phyloP scores from a whole-genome alignment of 345 rosid genomes.

The Odontarrhena argentea region DNA sequence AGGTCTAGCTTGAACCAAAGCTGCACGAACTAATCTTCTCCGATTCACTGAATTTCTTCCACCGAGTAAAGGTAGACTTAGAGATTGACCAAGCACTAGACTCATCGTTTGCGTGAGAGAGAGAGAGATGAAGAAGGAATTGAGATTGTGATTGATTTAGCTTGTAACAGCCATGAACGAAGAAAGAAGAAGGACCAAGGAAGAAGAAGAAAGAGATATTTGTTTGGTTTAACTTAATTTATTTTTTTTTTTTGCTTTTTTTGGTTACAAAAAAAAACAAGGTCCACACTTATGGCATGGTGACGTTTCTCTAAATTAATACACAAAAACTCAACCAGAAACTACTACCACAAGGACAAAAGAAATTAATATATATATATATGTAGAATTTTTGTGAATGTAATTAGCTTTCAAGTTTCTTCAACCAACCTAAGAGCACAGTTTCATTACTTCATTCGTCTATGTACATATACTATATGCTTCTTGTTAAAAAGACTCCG shows the following conservation, averaged over 20 bases:
- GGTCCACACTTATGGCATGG: slow-evolving; percentile 43
- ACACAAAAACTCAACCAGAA: neutral
- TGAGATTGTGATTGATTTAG: slow-evolving; percentile 15
- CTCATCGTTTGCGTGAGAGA: slow-evolving; percentile 34
- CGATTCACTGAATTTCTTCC: slow-evolving; percentile 12
- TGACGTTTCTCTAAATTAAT: slow-evolving; percentile 32
- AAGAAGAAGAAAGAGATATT: slow-evolving; percentile 14
- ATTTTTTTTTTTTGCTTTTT: no score
- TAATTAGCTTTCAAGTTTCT: neutral
- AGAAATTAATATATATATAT: neutral
- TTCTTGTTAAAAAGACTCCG: neutral
- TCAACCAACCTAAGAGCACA: no score
- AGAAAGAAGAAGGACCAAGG: slow-evolving; percentile 7
- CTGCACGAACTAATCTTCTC: slow-evolving; percentile 41
- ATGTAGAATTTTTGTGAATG: neutral
- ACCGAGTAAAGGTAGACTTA: slow-evolving; percentile 27
- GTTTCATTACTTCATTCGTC: slow-evolving; percentile 1
- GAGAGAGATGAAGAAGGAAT: neutral
- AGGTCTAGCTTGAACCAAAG: slow-evolving; percentile 48
- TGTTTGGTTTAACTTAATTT: slow-evolving; percentile 10
- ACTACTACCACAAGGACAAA: neutral
- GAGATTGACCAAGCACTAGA: slow-evolving; percentile 35
- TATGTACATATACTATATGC: slow-evolving; percentile 33
- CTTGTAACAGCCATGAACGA: slow-evolving; percentile 31
- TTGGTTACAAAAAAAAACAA: neutral